A percentile compares a stretch with the other conserved stretches of the same genome.
phyloP scores from a whole-genome alignment of 768 basidiomycete genomes.

The Hygrocybe coccinea region DNA sequence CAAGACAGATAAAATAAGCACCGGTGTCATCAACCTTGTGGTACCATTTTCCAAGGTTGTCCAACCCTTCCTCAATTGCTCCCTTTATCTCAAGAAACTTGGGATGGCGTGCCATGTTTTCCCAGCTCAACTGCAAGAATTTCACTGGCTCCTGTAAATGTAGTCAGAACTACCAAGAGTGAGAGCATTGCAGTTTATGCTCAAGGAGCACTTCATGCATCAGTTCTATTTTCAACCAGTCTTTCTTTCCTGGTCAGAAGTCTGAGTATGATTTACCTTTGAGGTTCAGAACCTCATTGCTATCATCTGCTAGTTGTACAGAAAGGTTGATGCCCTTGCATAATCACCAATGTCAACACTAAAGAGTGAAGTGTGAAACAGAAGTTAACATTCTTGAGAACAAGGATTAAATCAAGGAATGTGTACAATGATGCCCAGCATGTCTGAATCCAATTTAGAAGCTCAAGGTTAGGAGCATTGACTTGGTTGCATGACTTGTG shows the following conservation, averaged over 20 bases:
- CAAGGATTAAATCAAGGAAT: conserved; percentile 8
- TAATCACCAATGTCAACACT: background rate
- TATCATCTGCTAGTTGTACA: conserved; percentile 13
- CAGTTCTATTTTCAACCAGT: conserved; percentile 11
- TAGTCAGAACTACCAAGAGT: too few relatives aligned
- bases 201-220: conserved; percentile 12
- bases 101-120: conserved; percentile 8
- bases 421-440: conserved; percentile 16
- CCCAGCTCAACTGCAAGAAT: conserved; percentile 15
- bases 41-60: conserved; percentile 6
- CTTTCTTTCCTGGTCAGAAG: conserved; percentile 5
- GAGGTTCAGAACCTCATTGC: conserved; percentile 12
- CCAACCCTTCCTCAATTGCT: conserved; percentile 8
- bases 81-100: conserved; percentile 8
- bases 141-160: conserved; percentile 18
- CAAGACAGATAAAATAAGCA: conserved; percentile 13
- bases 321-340: conserved; percentile 11
- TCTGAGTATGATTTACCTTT: conserved; percentile 10
- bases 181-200: too few relatives aligned
- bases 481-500: conserved; percentile 4
- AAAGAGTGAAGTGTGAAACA: too few relatives aligned
- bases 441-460: conserved; percentile 14
- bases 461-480: conserved; percentile 1
- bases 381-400: background rate
- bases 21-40: conserved; percentile 8